A percentile compares a stretch with the other conserved stretches of the same genome.
Evolutionary conservation across 2,329 filamentous ascomycete genomes (phyloP).

Genomic region (Xylaria polymorpha): DNA sequence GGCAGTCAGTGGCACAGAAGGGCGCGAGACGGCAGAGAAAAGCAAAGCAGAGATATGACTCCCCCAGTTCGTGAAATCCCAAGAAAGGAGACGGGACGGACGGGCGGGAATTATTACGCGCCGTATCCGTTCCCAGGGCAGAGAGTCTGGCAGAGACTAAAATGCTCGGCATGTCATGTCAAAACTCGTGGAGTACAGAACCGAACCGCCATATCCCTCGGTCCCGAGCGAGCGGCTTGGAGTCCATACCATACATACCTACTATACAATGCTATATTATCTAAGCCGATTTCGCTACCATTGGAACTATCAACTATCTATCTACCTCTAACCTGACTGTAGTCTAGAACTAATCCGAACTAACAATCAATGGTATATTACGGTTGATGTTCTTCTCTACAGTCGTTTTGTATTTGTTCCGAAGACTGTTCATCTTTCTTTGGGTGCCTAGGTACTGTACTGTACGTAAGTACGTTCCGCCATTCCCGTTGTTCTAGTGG

Average conservation of each 20-base stretch:
- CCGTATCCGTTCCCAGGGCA: background rate
- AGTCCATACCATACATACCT: background rate
- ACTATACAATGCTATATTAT: slow-evolving; percentile 16
- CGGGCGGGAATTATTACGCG: background rate
- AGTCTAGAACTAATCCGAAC: no score
- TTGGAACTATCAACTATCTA: background rate
- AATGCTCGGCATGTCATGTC: slow-evolving; percentile 14
- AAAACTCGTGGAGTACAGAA: slow-evolving; percentile 5
- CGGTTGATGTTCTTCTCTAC: no score
- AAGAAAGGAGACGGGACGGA: background rate
- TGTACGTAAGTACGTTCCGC: background rate
- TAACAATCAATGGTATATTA: no score
- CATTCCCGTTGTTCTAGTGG: background rate
- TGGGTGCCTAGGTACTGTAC: background rate
- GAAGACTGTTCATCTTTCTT: background rate
- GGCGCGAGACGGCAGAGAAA: slow-evolving; percentile 19
- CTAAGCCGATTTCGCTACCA: background rate
- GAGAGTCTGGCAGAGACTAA: background rate
- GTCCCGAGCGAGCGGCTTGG: slow-evolving; percentile 16
- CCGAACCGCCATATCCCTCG: slow-evolving; percentile 2
- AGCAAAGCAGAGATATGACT: slow-evolving; percentile 23
- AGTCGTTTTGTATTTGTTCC: background rate
- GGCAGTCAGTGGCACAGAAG: slow-evolving; percentile 28
- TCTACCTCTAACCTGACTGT: no score
- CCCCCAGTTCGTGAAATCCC: background rate